These are phyloP conservation scores for Hericium coralloides DNA, from an alignment of 768 basidiomycete genomes.

Conservation along the genomic window DNA sequence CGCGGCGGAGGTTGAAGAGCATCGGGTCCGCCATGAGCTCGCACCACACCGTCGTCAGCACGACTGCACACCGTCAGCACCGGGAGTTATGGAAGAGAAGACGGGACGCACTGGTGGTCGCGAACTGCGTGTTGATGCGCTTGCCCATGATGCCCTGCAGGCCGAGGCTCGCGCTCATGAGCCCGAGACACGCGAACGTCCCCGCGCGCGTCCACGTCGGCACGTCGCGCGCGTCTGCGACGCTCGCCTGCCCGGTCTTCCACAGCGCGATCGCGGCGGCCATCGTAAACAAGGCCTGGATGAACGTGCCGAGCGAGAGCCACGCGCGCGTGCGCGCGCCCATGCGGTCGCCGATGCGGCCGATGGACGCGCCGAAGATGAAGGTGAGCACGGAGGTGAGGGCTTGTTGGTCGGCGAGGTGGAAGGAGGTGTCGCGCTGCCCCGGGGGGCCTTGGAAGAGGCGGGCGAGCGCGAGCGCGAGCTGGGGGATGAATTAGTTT, in stretches of 20 bases:
- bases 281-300: slow-evolving; percentile 75
- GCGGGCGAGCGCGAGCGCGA: slow-evolving; percentile 73
- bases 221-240: slow-evolving; percentile 44
- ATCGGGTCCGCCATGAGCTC: slow-evolving; percentile 78
- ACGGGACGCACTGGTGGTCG: slow-evolving; percentile 53
- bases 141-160: slow-evolving; percentile 85
- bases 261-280: slow-evolving; percentile 61
- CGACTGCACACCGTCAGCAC: slow-evolving; percentile 34
- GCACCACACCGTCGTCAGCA: slow-evolving; percentile 84
- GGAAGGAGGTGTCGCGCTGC: slow-evolving; percentile 53
- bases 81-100: background rate
- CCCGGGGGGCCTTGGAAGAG: slow-evolving; percentile 49
- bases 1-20: slow-evolving; percentile 49
- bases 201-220: slow-evolving; percentile 64
- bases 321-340: slow-evolving; percentile 67
- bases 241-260: slow-evolving; percentile 51
- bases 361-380: slow-evolving; percentile 66
- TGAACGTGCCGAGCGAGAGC: slow-evolving; percentile 61
- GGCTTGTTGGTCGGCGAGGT: slow-evolving; percentile 77
- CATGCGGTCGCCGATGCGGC: slow-evolving; percentile 76
- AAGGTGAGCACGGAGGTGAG: slow-evolving; percentile 74
- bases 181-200: slow-evolving; percentile 64
- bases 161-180: slow-evolving; percentile 75
- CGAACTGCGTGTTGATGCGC: slow-evolving; percentile 69
- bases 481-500: slow-evolving; percentile 28